Conservation (phyloP, 768 basidiomycete genomes). For the Dacryopinax spathularia region DNA sequence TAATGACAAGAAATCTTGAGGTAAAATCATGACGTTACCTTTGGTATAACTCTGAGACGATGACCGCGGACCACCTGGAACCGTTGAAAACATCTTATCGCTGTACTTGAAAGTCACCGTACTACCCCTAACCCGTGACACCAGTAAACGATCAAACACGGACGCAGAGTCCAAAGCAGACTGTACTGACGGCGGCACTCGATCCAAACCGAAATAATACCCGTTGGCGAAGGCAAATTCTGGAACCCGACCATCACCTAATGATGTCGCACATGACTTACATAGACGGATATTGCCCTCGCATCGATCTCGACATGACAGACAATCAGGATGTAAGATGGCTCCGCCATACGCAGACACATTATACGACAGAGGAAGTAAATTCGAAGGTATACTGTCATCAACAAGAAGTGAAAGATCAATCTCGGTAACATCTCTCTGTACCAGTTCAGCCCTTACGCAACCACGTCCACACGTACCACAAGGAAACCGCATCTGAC, state of each 20-base stretch:
- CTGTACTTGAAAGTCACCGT: background rate
- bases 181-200: background rate
- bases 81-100: background rate
- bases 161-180: background rate
- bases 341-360: background rate
- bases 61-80: background rate
- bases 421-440: too few relatives aligned
- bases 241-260: background rate
- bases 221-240: background rate
- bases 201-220: background rate
- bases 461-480: too few relatives aligned
- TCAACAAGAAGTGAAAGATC: background rate
- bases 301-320: background rate
- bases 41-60: background rate
- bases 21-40: background rate
- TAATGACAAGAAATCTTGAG: background rate
- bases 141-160: background rate
- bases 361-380: background rate
- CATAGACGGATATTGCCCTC: background rate
- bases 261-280: background rate
- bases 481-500: too few relatives aligned
- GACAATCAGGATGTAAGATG: background rate
- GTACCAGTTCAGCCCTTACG: too few relatives aligned
- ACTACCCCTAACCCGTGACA: background rate
- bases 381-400: background rate